These are phyloP conservation scores for Botryococcus braunii DNA, from an alignment of 163 green algal species.

Conservation along the genomic window DNA sequence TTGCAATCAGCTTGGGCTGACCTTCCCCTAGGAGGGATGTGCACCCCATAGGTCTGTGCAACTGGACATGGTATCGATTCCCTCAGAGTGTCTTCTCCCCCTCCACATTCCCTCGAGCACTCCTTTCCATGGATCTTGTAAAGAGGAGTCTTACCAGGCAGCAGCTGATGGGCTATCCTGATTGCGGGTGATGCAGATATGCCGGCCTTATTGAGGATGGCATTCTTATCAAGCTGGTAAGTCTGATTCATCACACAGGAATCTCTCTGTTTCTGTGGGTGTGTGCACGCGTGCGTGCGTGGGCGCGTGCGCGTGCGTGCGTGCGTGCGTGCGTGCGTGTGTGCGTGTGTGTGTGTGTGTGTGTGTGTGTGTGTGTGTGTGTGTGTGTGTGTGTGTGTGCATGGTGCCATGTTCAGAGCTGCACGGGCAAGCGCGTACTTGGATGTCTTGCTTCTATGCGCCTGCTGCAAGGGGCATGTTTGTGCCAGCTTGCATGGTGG, in stretches of 20 bases:
- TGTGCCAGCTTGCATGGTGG: background rate
- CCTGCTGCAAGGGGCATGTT: too few species aligned
- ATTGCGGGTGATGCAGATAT: constrained; percentile 48
- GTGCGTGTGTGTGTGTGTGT: background rate
- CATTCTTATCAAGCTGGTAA: constrained; percentile 71
- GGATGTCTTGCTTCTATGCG: too few species aligned
- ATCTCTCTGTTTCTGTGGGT: background rate
- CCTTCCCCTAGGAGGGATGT: too few species aligned
- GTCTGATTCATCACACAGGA: constrained; percentile 1
- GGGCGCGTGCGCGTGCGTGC: background rate
- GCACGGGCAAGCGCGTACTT: too few species aligned
- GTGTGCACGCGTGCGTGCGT: background rate
- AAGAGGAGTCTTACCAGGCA: too few species aligned
- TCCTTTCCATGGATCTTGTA: background rate
- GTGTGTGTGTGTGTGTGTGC: background rate
- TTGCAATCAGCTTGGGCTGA: too few species aligned
- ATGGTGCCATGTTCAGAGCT: background rate
- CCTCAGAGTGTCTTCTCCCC: background rate
- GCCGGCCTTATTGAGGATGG: constrained; percentile 67
- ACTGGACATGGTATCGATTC: constrained; percentile 17
- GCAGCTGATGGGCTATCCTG: background rate
- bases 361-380: background rate
- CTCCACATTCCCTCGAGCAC: background rate
- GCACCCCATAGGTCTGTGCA: constrained; percentile 5
- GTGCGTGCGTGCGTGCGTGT: background rate